phyloP scores from a whole-genome alignment of 805 yeast genomes.

The Candida michaelii region DNA sequence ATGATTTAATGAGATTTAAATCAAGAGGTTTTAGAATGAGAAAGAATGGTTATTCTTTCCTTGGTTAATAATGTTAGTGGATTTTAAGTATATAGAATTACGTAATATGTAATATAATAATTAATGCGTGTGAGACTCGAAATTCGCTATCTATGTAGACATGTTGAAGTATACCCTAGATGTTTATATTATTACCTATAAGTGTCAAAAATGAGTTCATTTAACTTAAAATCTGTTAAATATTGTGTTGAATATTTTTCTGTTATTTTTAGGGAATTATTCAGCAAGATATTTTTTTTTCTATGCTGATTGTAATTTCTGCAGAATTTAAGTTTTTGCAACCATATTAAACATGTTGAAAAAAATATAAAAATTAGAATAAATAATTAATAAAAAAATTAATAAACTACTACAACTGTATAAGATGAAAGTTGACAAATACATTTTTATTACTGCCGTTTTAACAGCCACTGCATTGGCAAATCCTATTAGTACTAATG shows the following conservation, averaged over 20 bases:
- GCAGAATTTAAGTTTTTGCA: constrained; percentile 2
- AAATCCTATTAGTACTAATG: background rate
- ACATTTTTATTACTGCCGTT: background rate
- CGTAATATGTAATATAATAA: background rate
- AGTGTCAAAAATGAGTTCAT: too few species aligned
- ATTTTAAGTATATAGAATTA: background rate
- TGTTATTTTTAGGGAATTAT: background rate
- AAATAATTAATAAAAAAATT: background rate
- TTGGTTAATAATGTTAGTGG: background rate
- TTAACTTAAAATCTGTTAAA: background rate
- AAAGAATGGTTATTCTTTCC: constrained; percentile 6
- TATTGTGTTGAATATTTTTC: background rate
- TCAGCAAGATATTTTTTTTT: background rate
- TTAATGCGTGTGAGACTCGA: background rate
- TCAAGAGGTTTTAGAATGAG: background rate
- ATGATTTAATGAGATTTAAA: constrained; percentile 22
- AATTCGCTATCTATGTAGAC: too few species aligned
- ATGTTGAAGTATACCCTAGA: too few species aligned
- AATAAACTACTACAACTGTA: background rate
- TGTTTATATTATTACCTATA: too few species aligned
- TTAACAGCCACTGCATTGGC: background rate
- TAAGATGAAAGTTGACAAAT: background rate
- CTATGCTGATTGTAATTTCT: constrained; percentile 1
- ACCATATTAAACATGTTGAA: constrained; percentile 1
- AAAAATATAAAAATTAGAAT: constrained; percentile 1